Conservation (phyloP, 176 grass and related monocot genomes). For the Raddia guianensis region DNA sequence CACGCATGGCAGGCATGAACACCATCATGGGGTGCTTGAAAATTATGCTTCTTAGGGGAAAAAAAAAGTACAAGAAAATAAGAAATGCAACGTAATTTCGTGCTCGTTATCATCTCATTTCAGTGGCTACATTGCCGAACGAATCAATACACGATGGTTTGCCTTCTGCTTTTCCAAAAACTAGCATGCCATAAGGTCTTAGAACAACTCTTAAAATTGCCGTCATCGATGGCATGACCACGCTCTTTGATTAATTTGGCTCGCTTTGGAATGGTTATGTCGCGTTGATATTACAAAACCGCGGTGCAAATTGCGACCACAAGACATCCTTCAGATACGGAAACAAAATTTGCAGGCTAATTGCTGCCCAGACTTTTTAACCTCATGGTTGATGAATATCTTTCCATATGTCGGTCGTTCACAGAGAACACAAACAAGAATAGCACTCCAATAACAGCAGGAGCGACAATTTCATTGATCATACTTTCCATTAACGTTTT, state of each 20-base stretch:
- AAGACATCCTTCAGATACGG: too few relatives aligned
- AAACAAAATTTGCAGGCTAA: neutral
- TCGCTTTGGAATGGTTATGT: too few relatives aligned
- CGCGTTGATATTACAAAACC: too few relatives aligned
- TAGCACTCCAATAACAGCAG: neutral
- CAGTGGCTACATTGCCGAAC: neutral
- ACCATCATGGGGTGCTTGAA: too few relatives aligned
- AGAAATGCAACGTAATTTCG: neutral
- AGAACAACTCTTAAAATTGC: neutral
- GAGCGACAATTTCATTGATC: neutral
- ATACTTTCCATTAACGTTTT: neutral
- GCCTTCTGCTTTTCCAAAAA: neutral
- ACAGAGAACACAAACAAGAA: neutral
- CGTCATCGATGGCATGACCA: too few relatives aligned
- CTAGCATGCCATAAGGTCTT: neutral
- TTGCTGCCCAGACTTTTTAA: neutral
- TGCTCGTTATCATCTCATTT: neutral
- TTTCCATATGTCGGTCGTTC: neutral
- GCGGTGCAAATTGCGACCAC: too few relatives aligned
- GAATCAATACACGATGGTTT: neutral
- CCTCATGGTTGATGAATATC: neutral
- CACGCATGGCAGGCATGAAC: too few relatives aligned
- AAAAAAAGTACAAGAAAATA: too few relatives aligned
- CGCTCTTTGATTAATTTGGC: too few relatives aligned
- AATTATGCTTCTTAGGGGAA: too few relatives aligned